Conservation (phyloP, 2,329 filamentous ascomycete species). For the Penicillium palitans region DNA sequence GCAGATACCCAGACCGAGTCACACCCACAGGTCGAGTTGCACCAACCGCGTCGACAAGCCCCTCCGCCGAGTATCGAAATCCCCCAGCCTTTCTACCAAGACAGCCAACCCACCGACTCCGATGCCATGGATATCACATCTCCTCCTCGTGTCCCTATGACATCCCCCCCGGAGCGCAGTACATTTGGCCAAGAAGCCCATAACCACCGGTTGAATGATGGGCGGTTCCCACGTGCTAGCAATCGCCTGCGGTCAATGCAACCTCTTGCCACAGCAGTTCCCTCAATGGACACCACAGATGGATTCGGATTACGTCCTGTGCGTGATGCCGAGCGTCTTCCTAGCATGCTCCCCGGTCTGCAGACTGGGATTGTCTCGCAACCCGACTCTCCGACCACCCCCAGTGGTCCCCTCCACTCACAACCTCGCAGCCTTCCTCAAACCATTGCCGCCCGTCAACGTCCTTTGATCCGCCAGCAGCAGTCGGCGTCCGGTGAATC, state of each 20-base stretch:
- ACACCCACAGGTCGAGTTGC: constrained; percentile 55
- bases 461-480: constrained; percentile 87
- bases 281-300: constrained; percentile 68
- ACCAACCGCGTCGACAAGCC: constrained; percentile 70
- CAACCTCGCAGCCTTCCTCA: constrained; percentile 57
- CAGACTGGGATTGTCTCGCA: constrained; percentile 76
- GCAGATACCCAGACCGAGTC: constrained; percentile 58
- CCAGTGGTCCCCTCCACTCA: constrained; percentile 65
- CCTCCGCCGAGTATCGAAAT: constrained; percentile 84
- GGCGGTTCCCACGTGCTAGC: constrained; percentile 45
- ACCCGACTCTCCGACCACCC: constrained; percentile 86
- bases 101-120: constrained; percentile 49
- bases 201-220: constrained; percentile 49
- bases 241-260: constrained; percentile 60
- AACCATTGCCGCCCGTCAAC: constrained; percentile 61
- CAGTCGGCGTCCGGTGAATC: constrained; percentile 81
- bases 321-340: constrained; percentile 77
- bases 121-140: constrained; percentile 62
- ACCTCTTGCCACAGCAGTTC: constrained; percentile 66
- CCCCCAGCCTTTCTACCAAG: constrained; percentile 57
- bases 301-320: constrained; percentile 74
- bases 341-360: constrained; percentile 73
- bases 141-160: constrained; percentile 63
- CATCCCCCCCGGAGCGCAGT: constrained; percentile 70
- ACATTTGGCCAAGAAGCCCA: constrained; percentile 59